Evolutionary conservation across 371 early-diverging fungal genomes (phyloP), one percentile per base, ranked within the genome.

Genomic region (Encephalitozoon hellem): DNA sequence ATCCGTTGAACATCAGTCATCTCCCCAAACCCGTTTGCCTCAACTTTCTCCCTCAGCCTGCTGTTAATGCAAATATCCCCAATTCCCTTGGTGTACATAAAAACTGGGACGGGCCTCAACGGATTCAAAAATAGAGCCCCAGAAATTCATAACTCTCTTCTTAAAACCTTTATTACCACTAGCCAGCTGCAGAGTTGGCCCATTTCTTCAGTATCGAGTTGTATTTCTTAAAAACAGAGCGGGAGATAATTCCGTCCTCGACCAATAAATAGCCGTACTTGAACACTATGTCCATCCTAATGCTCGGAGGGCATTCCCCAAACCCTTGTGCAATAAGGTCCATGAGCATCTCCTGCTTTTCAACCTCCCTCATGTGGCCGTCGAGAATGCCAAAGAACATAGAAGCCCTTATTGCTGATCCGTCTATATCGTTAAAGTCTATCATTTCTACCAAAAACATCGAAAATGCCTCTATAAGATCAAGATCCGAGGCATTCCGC

Each of bases 401-500:
- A 0, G 77, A 77, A 9, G 65, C 71, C 18, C 28, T 71, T 12
- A 77, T 77, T 18, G 77, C 69, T 18, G 63, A 55, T 25, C 39
- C 51, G 12, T 78, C 74, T 32, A 55, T 38, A 53, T 74, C 73
- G 2, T 65, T 25, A 6, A 49, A 38, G 39, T 65, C 51, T 32
- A 78, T 42, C 26, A 67, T 53, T 34, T 81, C 71, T 26, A 74
- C 66, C 9, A 81, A 30, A 39, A 81, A 81, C 23, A 70, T 54
- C 23, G 70, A 78, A 74, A 78, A 78, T n/a, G 74, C 79, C 45
- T 81, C 82, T n/a, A 78, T 63, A 8, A 71, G 26, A 38, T 81
- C 82, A 0, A 34, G 12, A 21, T 32, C 21, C 1, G 78, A 71
- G 5, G 82, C 77, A 69, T 81, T 81, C 76, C 79, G 75, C 15